These are phyloP conservation scores for Colletotrichum sojae DNA, from an alignment of 2,329 filamentous ascomycete species.

Conservation along the genomic window DNA sequence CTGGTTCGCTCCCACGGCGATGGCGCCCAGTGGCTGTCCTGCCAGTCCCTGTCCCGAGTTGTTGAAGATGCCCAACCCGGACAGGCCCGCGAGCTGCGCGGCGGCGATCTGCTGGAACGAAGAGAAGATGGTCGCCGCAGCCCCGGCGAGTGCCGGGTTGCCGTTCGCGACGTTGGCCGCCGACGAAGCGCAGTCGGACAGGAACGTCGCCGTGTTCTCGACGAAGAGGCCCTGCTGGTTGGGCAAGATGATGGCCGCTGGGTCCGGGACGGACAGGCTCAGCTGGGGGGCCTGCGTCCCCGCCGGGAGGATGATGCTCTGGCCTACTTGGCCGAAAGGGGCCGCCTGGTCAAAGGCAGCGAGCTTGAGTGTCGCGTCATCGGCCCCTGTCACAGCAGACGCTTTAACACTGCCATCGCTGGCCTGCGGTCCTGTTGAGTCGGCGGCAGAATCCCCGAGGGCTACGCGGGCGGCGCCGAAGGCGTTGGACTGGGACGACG, in stretches of 20 bases:
- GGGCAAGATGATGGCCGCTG: conserved; percentile 55
- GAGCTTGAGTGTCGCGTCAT: conserved; percentile 38
- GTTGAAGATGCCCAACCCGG: conserved; percentile 36
- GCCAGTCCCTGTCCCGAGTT: conserved; percentile 5
- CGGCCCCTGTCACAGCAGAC: conserved; percentile 34
- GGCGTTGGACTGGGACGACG: conserved; percentile 45
- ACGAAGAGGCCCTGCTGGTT: conserved; percentile 52
- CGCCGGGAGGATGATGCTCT: conserved; percentile 53
- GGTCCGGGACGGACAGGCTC: conserved; percentile 53
- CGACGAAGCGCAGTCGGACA: conserved; percentile 51
- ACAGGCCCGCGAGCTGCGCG: conserved; percentile 46
- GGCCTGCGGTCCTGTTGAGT: conserved; percentile 23
- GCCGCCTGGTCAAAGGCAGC: conserved; percentile 48
- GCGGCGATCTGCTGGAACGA: conserved; percentile 49
- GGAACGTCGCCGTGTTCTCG: conserved; percentile 50
- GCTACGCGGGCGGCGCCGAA: conserved; percentile 31
- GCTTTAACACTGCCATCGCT: conserved; percentile 40
- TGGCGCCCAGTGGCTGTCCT: conserved; percentile 21
- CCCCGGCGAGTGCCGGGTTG: conserved; percentile 30
- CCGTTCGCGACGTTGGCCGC: conserved; percentile 38
- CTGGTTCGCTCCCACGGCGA: conserved; percentile 30
- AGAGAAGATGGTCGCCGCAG: conserved; percentile 43
- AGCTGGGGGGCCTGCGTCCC: conserved; percentile 48
- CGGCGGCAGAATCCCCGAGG: conserved; percentile 9
- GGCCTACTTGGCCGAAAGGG: conserved; percentile 52